phyloP scores from a whole-genome alignment of 2,329 filamentous ascomycete species.

The Trichophyton rubrum region DNA sequence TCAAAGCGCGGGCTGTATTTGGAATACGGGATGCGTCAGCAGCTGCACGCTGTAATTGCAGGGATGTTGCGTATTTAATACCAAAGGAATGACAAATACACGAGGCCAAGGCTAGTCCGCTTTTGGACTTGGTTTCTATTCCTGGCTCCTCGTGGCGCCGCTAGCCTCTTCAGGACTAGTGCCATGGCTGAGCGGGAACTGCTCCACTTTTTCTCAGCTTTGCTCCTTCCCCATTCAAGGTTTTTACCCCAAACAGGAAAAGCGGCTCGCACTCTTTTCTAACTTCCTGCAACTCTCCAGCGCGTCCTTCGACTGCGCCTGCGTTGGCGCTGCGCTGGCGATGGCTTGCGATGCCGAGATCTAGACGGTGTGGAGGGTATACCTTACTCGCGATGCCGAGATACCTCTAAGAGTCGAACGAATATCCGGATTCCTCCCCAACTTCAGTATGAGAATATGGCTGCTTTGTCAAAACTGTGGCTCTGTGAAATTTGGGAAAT shows the following conservation, averaged over 20 bases:
- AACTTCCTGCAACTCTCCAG: background rate
- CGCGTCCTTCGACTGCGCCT: background rate
- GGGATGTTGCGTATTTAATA: background rate
- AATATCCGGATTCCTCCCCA: background rate
- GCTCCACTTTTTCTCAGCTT: background rate
- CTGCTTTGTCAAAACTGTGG: background rate
- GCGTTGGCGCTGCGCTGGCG: background rate
- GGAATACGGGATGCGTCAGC: background rate
- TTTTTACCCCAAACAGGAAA: background rate
- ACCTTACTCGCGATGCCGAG: background rate
- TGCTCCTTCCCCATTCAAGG: background rate
- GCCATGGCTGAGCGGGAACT: background rate
- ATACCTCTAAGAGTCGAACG: background rate
- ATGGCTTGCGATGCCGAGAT: background rate
- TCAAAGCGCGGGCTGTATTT: background rate
- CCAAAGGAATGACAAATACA: background rate
- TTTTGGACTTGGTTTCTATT: background rate
- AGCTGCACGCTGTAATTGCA: background rate
- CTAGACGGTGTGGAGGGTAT: background rate
- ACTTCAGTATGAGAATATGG: no score
- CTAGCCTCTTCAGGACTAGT: background rate
- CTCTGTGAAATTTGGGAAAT: background rate
- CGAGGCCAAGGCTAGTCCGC: background rate
- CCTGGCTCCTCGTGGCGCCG: constrained; percentile 1
- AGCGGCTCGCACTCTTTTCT: background rate